These are phyloP conservation scores for Alternaria metachromatica DNA, from an alignment of 2,329 filamentous ascomycete genomes.

Conservation along the genomic window DNA sequence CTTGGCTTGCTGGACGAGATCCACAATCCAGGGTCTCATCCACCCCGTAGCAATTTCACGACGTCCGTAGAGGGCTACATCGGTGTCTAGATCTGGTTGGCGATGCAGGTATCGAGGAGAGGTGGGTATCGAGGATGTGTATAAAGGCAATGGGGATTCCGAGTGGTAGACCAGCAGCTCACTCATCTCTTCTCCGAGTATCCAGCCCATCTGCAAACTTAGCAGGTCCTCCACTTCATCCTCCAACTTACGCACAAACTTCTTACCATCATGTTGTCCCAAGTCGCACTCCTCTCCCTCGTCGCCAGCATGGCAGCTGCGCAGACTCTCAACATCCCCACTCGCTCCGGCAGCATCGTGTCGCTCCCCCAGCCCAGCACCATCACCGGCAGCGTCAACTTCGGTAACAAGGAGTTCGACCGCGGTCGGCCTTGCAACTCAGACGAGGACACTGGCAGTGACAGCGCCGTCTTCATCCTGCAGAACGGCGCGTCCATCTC, in stretches of 20 bases:
- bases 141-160: constrained; percentile 2
- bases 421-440: constrained; percentile 30
- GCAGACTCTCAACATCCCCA: constrained; percentile 44
- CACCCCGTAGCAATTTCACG: constrained; percentile 12
- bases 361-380: constrained; percentile 34
- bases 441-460: constrained; percentile 30
- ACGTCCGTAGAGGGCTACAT: background rate
- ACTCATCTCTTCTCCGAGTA: constrained; percentile 1
- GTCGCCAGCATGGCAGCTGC: constrained; percentile 35
- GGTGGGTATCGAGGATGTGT: background rate
- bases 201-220: background rate
- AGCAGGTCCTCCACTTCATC: background rate
- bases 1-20: constrained; percentile 3
- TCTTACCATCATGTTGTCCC: constrained; percentile 25
- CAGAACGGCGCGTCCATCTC: constrained; percentile 57
- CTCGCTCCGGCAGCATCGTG: constrained; percentile 34
- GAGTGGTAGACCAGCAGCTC: background rate
- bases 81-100: background rate
- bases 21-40: constrained; percentile 1
- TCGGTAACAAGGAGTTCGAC: constrained; percentile 31
- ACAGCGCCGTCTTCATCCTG: constrained; percentile 59
- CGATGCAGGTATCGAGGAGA: background rate
- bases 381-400: constrained; percentile 29
- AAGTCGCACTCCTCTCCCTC: constrained; percentile 27
- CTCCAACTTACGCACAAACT: background rate